Base-by-base conservation (phyloP, 1,139 yeast genomes). In the Meyerozyma sp. region DNA sequence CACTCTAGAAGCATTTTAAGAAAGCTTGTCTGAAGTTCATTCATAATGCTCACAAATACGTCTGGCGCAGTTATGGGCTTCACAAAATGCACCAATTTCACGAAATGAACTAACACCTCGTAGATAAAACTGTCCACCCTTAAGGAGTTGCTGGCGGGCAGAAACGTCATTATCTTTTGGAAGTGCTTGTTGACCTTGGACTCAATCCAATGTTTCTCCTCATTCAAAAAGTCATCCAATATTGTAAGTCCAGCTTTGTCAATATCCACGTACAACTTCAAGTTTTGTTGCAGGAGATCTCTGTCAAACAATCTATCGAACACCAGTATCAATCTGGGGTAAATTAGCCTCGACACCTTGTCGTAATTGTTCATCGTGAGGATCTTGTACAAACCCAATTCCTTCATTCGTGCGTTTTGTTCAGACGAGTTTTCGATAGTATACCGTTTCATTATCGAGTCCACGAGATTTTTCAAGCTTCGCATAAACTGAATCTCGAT, bases 401-500 rank as follows among this genome's bases (percentile, higher is more conserved):
- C 62, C 10, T 14, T 18, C 21, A 21, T 21, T 14, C 18, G 3
- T 14, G 11, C 6, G 7, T 25, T 37, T 9, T 30, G 34, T n/a
- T 40, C 36, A 1, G 47, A 39, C 11, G 40, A 23, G 44, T 68
- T 57, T 46, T 73, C 77, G 10, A 68, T 56, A 32, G 62, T 63
- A 47, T 70, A 73, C 48, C 60, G 68, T 48, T 76, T 72, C 53
- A 79, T 61, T 32, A 77, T 68, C 7, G 79, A 68, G 47, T 79
- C 81, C 11, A 77, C 53, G 3, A 77, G 59, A 6, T 74, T 65
- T 43, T 75, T 76, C 56, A 79, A 67, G 14, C 82, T 75, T 42
- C 73, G 59, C 49, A 77, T 61, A 49, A 79, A 77, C 50, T 76
- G 79, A 36, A 65, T 62, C 50, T 77, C 77, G 32, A 77, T 63